phyloP scores from a whole-genome alignment of 1,139 yeast genomes.

The Groenewaldozyma auringiensis region DNA sequence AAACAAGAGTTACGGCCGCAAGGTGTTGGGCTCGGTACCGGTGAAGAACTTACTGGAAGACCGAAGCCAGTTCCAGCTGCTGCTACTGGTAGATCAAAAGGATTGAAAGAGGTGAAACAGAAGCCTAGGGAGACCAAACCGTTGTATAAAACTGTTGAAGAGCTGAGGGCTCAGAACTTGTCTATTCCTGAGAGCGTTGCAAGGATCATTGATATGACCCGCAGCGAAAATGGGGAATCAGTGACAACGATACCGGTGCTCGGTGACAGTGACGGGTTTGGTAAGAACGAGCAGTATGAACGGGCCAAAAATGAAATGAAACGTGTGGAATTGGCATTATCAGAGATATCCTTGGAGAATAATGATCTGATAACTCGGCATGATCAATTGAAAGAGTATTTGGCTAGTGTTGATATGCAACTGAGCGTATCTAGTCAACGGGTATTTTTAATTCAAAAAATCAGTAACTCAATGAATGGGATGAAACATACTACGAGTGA shows the following conservation, averaged over 20 bases:
- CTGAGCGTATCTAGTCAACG: background rate
- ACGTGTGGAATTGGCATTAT: slow-evolving; percentile 23
- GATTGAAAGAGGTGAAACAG: slow-evolving; percentile 12
- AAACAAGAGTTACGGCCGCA: slow-evolving; percentile 64
- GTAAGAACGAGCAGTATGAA: slow-evolving; percentile 17
- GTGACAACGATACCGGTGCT: slow-evolving; percentile 13
- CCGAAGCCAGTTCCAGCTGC: slow-evolving; percentile 6
- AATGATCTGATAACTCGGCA: slow-evolving; percentile 17
- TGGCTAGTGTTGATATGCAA: background rate
- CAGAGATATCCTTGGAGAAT: slow-evolving; percentile 21
- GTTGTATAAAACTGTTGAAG: slow-evolving; percentile 34
- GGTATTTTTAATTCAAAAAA: background rate
- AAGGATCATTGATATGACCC: slow-evolving; percentile 27
- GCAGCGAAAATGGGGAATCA: slow-evolving; percentile 12
- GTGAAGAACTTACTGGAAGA: slow-evolving; percentile 27
- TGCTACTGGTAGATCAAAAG: slow-evolving; percentile 15
- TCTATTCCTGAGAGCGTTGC: slow-evolving; percentile 33
- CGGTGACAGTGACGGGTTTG: slow-evolving; percentile 7
- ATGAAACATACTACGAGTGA: background rate
- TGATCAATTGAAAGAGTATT: background rate
- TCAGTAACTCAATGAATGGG: background rate
- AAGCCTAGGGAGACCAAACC: slow-evolving; percentile 14
- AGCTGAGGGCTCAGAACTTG: slow-evolving; percentile 33
- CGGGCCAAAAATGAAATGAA: slow-evolving; percentile 26
- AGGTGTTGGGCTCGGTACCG: slow-evolving; percentile 57